Evolutionary conservation across 2,329 filamentous ascomycete genomes (phyloP).

Genomic region (Neonectria sp.): DNA sequence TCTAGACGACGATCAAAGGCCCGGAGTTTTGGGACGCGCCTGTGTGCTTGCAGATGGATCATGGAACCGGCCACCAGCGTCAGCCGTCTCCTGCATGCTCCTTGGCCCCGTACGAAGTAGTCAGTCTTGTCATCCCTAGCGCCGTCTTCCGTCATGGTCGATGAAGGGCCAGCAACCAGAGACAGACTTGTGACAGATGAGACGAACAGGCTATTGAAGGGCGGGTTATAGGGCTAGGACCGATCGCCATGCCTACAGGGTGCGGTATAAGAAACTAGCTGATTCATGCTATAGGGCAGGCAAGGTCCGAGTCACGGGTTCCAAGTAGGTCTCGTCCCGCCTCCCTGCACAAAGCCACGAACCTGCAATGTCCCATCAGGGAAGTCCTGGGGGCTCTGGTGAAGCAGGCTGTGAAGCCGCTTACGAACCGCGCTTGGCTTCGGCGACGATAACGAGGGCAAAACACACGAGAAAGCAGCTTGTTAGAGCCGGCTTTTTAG

Average conservation of each 20-base stretch:
- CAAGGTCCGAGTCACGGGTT: slow-evolving; percentile 25
- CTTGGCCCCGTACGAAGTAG: slow-evolving; percentile 3
- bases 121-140: slow-evolving; percentile 26
- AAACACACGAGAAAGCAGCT: slow-evolving; percentile 18
- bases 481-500: slow-evolving; percentile 8
- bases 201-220: slow-evolving; percentile 21
- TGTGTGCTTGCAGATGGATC: slow-evolving; percentile 42
- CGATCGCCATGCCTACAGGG: slow-evolving; percentile 27
- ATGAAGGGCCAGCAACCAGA: slow-evolving; percentile 10
- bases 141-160: slow-evolving; percentile 22
- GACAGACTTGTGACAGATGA: slow-evolving; percentile 25
- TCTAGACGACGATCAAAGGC: slow-evolving; percentile 33
- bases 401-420: slow-evolving; percentile 5
- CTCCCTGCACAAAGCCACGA: slow-evolving; percentile 14
- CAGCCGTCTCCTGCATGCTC: slow-evolving; percentile 37
- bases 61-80: slow-evolving; percentile 30
- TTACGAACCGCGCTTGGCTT: slow-evolving; percentile 4
- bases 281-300: slow-evolving; percentile 27
- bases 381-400: slow-evolving; percentile 12
- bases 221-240: slow-evolving; percentile 22
- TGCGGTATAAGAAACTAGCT: slow-evolving; percentile 23
- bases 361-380: slow-evolving; percentile 5
- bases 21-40: slow-evolving; percentile 45
- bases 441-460: background rate
- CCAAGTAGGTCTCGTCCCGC: slow-evolving; percentile 18